These are phyloP conservation scores for Lycium barbarum DNA, from an alignment of 257 asterid genomes.

Conservation along the genomic window DNA sequence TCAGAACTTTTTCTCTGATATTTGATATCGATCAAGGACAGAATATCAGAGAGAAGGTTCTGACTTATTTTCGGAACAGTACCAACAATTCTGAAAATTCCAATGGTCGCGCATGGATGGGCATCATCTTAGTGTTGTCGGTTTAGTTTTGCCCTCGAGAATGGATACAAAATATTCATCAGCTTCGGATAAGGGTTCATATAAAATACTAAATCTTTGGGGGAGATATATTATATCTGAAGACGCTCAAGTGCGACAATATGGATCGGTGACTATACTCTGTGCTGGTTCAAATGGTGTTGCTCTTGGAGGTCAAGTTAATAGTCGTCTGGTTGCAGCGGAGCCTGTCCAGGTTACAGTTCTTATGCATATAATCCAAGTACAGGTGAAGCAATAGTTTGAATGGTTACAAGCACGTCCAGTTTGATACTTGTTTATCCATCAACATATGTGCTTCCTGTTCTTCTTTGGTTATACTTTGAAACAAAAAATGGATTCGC, in stretches of 20 bases:
- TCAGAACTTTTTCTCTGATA: neutral
- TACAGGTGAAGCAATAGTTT: neutral
- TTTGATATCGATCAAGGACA: neutral
- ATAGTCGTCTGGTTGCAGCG: neutral
- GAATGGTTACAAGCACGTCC: neutral
- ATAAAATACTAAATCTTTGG: neutral
- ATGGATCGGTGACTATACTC: neutral
- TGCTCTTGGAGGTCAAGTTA: neutral
- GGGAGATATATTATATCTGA: neutral
- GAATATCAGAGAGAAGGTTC: neutral
- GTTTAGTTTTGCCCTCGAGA: no score
- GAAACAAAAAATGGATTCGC: neutral
- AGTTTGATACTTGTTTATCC: neutral
- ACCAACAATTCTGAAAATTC: neutral
- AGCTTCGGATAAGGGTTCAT: neutral
- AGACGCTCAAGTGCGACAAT: neutral
- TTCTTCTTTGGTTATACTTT: neutral
- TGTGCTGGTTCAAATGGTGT: neutral
- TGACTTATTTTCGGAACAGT: neutral
- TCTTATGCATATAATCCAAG: neutral
- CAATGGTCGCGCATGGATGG: neutral
- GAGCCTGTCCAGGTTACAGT: neutral
- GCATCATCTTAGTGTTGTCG: neutral
- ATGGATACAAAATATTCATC: no score
- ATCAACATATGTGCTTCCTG: no score